Evolutionary conservation across 108 stramenopile species (phyloP), one percentile per base, ranked within the genome.

Genomic region (Mayamaea pseudoterrestris): DNA sequence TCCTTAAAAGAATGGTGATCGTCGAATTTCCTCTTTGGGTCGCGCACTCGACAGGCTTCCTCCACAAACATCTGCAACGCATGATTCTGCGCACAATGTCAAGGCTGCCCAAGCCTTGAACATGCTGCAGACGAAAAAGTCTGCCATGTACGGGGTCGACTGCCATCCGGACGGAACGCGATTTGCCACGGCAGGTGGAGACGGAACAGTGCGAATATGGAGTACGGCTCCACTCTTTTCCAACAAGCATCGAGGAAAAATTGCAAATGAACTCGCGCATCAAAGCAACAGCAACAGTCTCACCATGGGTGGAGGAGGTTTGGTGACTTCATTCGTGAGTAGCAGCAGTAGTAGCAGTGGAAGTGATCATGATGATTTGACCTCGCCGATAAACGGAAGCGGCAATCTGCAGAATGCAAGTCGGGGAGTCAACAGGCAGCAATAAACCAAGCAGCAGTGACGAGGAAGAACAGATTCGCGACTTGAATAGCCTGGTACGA

Each of bases 141-240:
- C 63, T 35, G 73, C 83, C 5, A 79, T 90, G 51, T 90, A 90
- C 44, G 55, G 66, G 18, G 40, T 80, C 11, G 88, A 90, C 47
- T 55, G 83, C 6, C 80, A 83, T 60, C 76, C 76, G 13, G 64
- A 60, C 29, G 78, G 76, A 12, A 55, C 65, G 13, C 63, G 66
- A 26, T 76, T 90, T 58, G 88, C 82, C 17, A 90, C 88, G 4
- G 83, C 76, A 16, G 80, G 78, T 13, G 88, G 88, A 27, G 88
- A 90, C 61, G 80, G 88, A 0, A 75, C 62, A 20, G 88, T 90
- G 8, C 76, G 71, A 34, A 68, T 90, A 26, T 90, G 88, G 88
- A 78, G 60, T 44, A 60, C 55, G 27, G 35, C 13, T 8, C 60
- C 65, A 1, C 50, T 90, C 27, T 84, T 90, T 50, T 90, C 47